These are phyloP conservation scores for Alternaria longipes DNA, from an alignment of 2,329 filamentous ascomycete genomes.

Conservation along the genomic window DNA sequence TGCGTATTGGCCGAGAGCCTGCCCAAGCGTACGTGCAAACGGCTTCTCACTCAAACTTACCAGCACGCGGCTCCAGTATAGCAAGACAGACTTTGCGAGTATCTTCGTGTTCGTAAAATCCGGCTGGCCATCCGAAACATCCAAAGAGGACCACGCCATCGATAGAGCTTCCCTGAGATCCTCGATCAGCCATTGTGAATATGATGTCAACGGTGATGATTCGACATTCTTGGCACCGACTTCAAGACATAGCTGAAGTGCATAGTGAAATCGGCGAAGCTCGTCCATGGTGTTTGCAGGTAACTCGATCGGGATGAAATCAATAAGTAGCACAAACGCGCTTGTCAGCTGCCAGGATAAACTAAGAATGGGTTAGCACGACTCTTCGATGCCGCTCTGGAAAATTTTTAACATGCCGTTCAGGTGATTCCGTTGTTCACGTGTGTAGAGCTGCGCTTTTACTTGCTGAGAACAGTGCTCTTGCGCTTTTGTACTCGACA, in stretches of 20 bases:
- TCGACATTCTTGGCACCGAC: neutral
- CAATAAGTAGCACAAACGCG: neutral
- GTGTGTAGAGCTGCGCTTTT: neutral
- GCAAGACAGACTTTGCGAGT: neutral
- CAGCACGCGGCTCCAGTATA: neutral
- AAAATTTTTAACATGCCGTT: neutral
- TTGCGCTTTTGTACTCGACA: neutral
- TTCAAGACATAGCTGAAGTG: neutral
- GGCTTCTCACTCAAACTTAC: neutral
- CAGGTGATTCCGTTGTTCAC: neutral
- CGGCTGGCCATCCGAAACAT: neutral
- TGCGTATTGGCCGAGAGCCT: no score
- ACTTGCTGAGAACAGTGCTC: neutral
- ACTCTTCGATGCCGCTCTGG: neutral
- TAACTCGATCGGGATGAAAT: neutral
- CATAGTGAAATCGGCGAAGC: neutral
- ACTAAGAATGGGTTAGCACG: neutral
- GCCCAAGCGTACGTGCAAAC: neutral
- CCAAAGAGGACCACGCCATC: neutral
- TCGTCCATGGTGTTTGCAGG: neutral
- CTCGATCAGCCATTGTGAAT: neutral
- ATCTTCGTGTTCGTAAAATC: no score
- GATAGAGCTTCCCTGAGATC: neutral
- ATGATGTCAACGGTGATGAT: neutral
- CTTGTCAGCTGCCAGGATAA: neutral